Evolutionary conservation across 2,329 filamentous ascomycete species (phyloP).

Genomic region (Nemania serpens): DNA sequence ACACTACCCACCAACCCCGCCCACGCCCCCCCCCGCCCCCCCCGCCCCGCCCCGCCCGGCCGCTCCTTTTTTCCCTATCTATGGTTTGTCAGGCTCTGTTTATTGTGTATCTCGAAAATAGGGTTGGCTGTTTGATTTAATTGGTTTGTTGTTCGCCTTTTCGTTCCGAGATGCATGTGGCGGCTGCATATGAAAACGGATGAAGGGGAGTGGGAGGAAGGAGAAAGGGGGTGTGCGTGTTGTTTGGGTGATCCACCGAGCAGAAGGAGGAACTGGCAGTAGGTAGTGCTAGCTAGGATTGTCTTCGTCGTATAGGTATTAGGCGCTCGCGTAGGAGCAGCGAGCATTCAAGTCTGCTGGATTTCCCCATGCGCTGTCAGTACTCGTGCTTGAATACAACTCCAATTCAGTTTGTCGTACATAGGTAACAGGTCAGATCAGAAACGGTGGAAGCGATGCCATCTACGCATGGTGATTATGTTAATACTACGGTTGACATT

Average conservation of each 20-base stretch:
- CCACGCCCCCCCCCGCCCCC: too few species aligned
- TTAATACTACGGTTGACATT: not conserved
- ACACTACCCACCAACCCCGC: too few species aligned
- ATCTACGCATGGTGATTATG: constrained; percentile 7
- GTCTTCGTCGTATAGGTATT: constrained; percentile 7
- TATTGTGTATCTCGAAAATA: constrained; percentile 19
- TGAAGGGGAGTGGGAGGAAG: not conserved
- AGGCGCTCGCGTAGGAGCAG: constrained; percentile 6
- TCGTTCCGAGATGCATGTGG: constrained; percentile 27
- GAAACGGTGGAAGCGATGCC: not conserved
- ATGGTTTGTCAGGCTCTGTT: constrained; percentile 15
- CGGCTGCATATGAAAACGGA: constrained; percentile 18
- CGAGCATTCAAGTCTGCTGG: constrained; percentile 13
- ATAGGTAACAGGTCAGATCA: too few species aligned
- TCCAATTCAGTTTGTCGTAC: not conserved
- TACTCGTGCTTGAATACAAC: not conserved
- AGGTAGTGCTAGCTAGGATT: not conserved
- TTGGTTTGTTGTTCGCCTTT: constrained; percentile 12
- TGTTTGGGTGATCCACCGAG: not conserved
- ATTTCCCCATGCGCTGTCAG: not conserved
- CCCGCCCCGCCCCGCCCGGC: too few species aligned
- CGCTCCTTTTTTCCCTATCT: constrained; percentile 4
- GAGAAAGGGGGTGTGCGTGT: not conserved
- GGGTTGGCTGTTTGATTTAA: constrained; percentile 21
- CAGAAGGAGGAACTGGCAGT: not conserved